These are phyloP conservation scores for Gloeopeniophorella convolvens DNA, from an alignment of 768 basidiomycete species.

Conservation along the genomic window DNA sequence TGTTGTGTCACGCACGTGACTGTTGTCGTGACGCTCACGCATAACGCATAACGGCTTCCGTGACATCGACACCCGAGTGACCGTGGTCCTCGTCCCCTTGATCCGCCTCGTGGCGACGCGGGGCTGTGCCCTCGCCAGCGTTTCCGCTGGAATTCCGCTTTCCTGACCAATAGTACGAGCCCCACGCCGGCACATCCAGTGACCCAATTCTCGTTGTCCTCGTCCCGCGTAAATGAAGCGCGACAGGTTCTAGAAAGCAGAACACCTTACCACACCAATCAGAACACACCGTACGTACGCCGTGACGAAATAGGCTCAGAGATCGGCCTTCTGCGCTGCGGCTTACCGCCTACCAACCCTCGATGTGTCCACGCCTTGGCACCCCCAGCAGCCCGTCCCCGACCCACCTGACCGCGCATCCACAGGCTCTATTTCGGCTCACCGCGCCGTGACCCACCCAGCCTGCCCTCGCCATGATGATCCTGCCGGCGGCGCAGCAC, in stretches of 20 bases:
- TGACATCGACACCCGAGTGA: background rate
- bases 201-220: background rate
- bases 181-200: background rate
- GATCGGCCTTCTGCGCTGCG: slow-evolving; percentile 16
- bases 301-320: slow-evolving; percentile 8
- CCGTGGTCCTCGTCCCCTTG: background rate
- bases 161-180: slow-evolving; percentile 8
- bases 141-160: slow-evolving; percentile 6
- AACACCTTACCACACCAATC: background rate
- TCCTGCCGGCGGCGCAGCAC: no score
- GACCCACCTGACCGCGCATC: background rate
- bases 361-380: background rate
- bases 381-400: background rate
- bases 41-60: background rate
- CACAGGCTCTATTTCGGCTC: no score
- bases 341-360: slow-evolving; percentile 17
- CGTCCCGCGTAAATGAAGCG: background rate
- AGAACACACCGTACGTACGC: background rate
- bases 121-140: background rate
- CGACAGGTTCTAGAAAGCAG: slow-evolving; percentile 4
- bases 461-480: background rate
- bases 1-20: slow-evolving; percentile 1
- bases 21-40: slow-evolving; percentile 6
- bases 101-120: background rate
- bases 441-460: background rate